Base-by-base conservation (phyloP, 352 stramenopile genomes). In the Phytopythium vexans region DNA sequence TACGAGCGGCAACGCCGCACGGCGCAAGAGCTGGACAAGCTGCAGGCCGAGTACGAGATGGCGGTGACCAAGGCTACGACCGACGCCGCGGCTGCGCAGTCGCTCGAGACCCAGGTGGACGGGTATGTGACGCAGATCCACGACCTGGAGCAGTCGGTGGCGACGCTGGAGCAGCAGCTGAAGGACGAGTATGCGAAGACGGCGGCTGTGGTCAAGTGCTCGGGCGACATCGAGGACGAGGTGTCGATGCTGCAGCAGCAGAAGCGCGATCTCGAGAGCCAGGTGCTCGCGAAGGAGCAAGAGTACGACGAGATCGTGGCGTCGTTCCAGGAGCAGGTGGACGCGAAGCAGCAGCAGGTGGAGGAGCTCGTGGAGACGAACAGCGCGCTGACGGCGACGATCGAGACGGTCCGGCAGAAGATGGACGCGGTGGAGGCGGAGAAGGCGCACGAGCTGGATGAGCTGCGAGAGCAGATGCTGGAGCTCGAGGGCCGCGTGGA, bases 151-250 rank as follows among this genome's bases (percentile, higher is more conserved):
- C 49, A 56, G 15, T 58, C 79, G 32, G 66, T 74, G 8, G 58
- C 67, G 12, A 57, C 79, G 52, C 59, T 76, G 9, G 56, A 66
- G 35, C 47, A 48, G n/a, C 65, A 86, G 35, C 52, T 89, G 10
- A 77, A 82, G 59, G 55, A 81, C 40, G 54, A 78, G 35, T 75
- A 83, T 54, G 64, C 74, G 54, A 68, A 67, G 57, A 65, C 56
- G 7, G 67, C 70, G 10, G 54, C 70, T 3, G 54, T 79, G 8
- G 70, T 70, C 1, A 72, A 72, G 57, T 58, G 64, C 21, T 74
- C 75, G 0, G 64, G 68, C 10, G 68, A 85, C 8, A 64, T 82
- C 27, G 74, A 77, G 42, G 57, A 83, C 3, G 66, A 88, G 37
- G 77, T 86, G 47, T 41, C 54, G 6, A 47, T 59, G 39, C 36